A percentile compares a stretch with the other conserved stretches of the same genome.
phyloP scores from a whole-genome alignment of 2,329 filamentous ascomycete species.

The Aureobasidium vineae region DNA sequence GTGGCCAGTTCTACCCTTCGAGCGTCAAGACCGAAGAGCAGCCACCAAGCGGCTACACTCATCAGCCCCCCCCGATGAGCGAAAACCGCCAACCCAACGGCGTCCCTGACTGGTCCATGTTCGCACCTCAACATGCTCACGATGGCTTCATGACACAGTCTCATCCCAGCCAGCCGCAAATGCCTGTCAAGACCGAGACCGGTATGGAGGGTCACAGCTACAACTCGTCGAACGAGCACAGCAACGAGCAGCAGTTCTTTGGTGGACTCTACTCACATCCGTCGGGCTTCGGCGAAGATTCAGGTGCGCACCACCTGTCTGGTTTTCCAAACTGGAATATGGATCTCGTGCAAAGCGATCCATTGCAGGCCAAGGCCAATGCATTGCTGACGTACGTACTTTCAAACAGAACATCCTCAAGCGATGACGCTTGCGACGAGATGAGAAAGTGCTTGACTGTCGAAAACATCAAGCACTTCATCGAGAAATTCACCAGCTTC shows the following conservation, averaged over 20 bases:
- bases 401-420: slow-evolving; percentile 28
- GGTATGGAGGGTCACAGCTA: slow-evolving; percentile 45
- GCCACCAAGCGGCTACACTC: slow-evolving; percentile 26
- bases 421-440: slow-evolving; percentile 29
- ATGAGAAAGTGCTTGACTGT: slow-evolving; percentile 56
- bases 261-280: slow-evolving; percentile 49
- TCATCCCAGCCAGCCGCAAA: slow-evolving; percentile 38
- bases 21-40: slow-evolving; percentile 29
- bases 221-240: slow-evolving; percentile 41
- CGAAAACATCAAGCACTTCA: slow-evolving; percentile 68
- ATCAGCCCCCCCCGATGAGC: slow-evolving; percentile 23
- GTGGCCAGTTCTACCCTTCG: slow-evolving; percentile 35
- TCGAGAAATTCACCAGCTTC: slow-evolving; percentile 69
- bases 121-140: slow-evolving; percentile 45
- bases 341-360: slow-evolving; percentile 39
- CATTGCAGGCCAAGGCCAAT: slow-evolving; percentile 48
- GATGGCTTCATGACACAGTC: slow-evolving; percentile 43
- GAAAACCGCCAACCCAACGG: slow-evolving; percentile 27
- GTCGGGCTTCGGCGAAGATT: slow-evolving; percentile 36
- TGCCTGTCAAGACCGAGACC: slow-evolving; percentile 46
- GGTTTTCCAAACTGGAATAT: slow-evolving; percentile 45
- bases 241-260: slow-evolving; percentile 50
- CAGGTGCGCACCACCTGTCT: slow-evolving; percentile 37
- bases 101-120: slow-evolving; percentile 48
- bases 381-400: slow-evolving; percentile 46